phyloP scores from a whole-genome alignment of 2,329 filamentous ascomycete genomes.

The Pyricularia sp. region DNA sequence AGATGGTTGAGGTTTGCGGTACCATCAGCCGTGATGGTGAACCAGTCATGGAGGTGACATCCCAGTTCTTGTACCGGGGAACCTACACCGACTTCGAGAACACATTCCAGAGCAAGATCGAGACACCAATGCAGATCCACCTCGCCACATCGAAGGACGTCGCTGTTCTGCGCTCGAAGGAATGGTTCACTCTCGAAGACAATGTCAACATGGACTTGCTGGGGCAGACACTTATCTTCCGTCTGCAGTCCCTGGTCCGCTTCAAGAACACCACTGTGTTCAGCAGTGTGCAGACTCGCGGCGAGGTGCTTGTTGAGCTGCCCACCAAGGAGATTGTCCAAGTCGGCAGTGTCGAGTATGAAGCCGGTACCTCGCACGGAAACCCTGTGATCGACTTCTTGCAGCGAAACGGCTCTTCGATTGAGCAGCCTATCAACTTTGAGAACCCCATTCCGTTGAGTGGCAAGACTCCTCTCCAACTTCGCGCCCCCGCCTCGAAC shows the following conservation, averaged over 20 bases:
- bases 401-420: conserved; percentile 78
- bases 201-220: conserved; percentile 69
- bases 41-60: conserved; percentile 96
- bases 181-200: conserved; percentile 87
- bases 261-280: conserved; percentile 95
- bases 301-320: conserved; percentile 86
- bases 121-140: conserved; percentile 90
- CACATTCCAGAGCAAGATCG: conserved; percentile 95
- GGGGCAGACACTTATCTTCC: conserved; percentile 91
- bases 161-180: conserved; percentile 88
- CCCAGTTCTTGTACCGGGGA: conserved; percentile 94
- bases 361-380: conserved; percentile 81
- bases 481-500: conserved; percentile 91
- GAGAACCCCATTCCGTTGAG: conserved; percentile 95
- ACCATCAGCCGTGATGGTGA: conserved; percentile 79
- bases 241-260: conserved; percentile 79
- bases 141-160: conserved; percentile 83
- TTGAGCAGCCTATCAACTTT: conserved; percentile 94
- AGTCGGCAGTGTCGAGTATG: conserved; percentile 94
- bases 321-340: conserved; percentile 96
- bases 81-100: conserved; percentile 91
- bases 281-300: conserved; percentile 83
- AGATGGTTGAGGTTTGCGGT: conserved; percentile 99
- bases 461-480: conserved; percentile 77
- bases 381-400: conserved; percentile 98